These are phyloP conservation scores for Talinum fruticosum DNA, from an alignment of 148 eudicot genomes.

Conservation along the genomic window DNA sequence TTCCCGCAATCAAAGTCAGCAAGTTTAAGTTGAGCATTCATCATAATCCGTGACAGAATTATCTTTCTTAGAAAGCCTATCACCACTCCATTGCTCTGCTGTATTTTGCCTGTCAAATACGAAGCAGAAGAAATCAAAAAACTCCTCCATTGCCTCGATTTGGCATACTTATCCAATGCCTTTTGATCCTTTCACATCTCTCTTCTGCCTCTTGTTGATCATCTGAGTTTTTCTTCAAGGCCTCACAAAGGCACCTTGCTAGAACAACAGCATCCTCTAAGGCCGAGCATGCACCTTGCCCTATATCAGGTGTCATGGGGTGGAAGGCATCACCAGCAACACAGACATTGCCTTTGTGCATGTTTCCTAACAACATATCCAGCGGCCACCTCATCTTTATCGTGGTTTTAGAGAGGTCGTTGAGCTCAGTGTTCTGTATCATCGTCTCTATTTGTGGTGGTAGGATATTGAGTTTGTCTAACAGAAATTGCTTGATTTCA, in stretches of 20 bases:
- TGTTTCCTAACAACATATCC: constrained; percentile 36
- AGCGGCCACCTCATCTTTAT: constrained; percentile 17
- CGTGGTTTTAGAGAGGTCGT: constrained; percentile 21
- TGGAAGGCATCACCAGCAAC: constrained; percentile 57
- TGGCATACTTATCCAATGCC: constrained; percentile 44
- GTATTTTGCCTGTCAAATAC: constrained; percentile 32
- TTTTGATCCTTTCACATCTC: constrained; percentile 18
- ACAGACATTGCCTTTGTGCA: constrained; percentile 35
- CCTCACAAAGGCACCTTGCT: constrained; percentile 45
- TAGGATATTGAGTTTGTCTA: constrained; percentile 23
- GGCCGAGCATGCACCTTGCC: constrained; percentile 59
- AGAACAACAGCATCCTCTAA: constrained; percentile 47
- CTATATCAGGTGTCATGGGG: constrained; percentile 63
- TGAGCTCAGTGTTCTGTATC: constrained; percentile 27
- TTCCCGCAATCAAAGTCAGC: constrained; percentile 50
- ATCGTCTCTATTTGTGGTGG: constrained; percentile 19
- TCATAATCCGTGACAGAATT: constrained; percentile 19
- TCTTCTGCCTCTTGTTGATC: constrained; percentile 20
- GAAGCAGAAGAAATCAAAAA: constrained; percentile 36
- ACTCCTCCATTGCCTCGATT: constrained; percentile 45
- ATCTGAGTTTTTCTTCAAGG: constrained; percentile 19
- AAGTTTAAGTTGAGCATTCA: constrained; percentile 21
- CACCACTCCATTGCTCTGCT: constrained; percentile 33
- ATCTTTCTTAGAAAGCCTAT: constrained; percentile 31
- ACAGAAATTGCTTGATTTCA: constrained; percentile 44